Conservation (phyloP, 352 stramenopile genomes). For the Blastocystis sp. region DNA sequence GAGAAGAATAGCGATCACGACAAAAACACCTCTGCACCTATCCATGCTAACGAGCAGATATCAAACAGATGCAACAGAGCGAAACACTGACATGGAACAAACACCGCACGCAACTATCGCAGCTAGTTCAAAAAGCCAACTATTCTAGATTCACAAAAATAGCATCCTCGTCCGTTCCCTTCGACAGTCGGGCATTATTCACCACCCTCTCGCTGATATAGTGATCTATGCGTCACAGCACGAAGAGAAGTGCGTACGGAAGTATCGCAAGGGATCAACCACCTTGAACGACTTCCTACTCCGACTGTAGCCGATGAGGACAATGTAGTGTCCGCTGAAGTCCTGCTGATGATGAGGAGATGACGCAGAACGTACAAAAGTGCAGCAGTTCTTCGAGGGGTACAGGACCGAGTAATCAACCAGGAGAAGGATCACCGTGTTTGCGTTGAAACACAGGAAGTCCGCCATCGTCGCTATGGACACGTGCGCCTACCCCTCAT, state of each 20-base stretch:
- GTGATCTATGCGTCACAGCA: conserved; percentile 60
- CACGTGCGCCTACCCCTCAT: conserved; percentile 8
- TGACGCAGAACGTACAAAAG: not conserved
- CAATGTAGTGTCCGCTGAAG: conserved; percentile 51
- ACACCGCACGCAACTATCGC: not conserved
- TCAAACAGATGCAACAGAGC: not conserved
- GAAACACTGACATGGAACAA: not conserved
- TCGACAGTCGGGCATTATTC: not conserved
- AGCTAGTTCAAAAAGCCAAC: conserved; percentile 6
- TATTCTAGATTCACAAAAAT: conserved; percentile 69
- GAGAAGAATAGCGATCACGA: not conserved
- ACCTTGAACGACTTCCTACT: conserved; percentile 57
- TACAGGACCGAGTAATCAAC: conserved; percentile 41
- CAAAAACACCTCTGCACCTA: too few species aligned
- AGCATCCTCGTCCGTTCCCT: conserved; percentile 62
- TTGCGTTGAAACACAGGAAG: conserved; percentile 56
- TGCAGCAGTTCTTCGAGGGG: conserved; percentile 43
- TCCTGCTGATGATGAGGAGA: not conserved
- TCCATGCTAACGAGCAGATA: not conserved
- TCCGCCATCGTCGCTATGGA: conserved; percentile 25
- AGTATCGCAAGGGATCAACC: conserved; percentile 58
- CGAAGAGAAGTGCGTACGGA: not conserved
- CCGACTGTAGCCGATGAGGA: conserved; percentile 44
- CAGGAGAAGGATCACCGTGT: conserved; percentile 36
- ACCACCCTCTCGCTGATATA: conserved; percentile 40